Conservation (phyloP, 163 green algal genomes). For the Scenedesmus sp. region DNA sequence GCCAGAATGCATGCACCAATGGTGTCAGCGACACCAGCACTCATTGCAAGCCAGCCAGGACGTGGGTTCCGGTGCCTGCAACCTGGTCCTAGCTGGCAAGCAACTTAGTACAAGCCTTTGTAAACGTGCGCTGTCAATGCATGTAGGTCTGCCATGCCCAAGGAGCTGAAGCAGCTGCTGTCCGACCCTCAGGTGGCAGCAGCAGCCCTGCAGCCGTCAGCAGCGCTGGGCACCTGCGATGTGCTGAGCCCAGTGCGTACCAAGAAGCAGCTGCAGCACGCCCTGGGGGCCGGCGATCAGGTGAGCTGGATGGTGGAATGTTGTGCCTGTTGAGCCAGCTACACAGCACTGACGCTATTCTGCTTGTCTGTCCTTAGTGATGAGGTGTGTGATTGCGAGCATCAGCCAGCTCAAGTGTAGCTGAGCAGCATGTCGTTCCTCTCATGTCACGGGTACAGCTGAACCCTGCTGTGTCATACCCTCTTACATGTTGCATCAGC, state of each 20-base stretch:
- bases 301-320: not conserved
- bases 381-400: not conserved
- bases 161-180: constrained; percentile 45
- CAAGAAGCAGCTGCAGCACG: constrained; percentile 23
- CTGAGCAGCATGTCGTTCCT: not conserved
- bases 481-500: not conserved
- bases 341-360: not conserved
- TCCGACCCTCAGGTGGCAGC: not conserved
- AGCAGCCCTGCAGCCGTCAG: not conserved
- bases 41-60: no score
- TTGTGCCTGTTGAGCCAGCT: not conserved
- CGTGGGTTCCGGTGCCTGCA: no score
- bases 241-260: constrained; percentile 49
- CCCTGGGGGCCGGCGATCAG: constrained; percentile 28
- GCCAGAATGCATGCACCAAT: no score
- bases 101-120: not conserved
- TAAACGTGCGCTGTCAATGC: not conserved
- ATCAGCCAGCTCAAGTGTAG: no score
- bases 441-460: not conserved
- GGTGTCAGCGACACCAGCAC: no score
- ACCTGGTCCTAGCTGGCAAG: no score
- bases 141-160: constrained; percentile 11
- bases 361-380: not conserved
- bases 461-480: not conserved
- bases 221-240: constrained; percentile 25